Base-by-base conservation (phyloP, 2,329 filamentous ascomycete genomes). In the Colletotrichum abscissum region DNA sequence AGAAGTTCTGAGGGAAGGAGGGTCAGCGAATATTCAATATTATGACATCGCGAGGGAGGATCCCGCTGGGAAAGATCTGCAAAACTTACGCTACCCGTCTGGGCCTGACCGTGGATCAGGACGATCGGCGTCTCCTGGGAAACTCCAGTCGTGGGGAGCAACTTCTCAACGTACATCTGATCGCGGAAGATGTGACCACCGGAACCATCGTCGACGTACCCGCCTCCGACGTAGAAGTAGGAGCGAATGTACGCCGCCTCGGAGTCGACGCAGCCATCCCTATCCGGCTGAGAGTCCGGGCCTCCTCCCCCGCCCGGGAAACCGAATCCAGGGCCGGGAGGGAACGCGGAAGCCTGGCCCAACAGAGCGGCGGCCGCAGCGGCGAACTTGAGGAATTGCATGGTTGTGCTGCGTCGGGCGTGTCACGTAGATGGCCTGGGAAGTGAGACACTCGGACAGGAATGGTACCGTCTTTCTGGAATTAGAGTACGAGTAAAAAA, bases 161-260 rank as follows among this genome's bases (percentile, higher is more conserved):
- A 80, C 68, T 82, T 82, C 80, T 90, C 88, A 33, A 89, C 86
- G 75, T 90, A 89, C 82, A 89, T 88, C 80, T 90, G 88, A 66
- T 83, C 82, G 33, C 78, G 78, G 26, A 80, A 76, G 55, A 80
- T 76, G 72, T 83, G 79, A 5, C 76, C 78, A 2, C 80, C 80
- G 2, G 75, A 67, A 14, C 75, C 77, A 59, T 81, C 76, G 33
- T 76, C 56, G 38, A 77, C 79, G 74, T 84, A 85, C 4, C 76
- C 71, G 5, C 83, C 84, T 38, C 83, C 83, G 7, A 81, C 77
- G 68, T 83, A 84, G 76, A 84, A 83, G 71, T 76, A 80, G 46
- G 74, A 76, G 54, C 79, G 79, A 55, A 78, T 76, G 22, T 75
- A 69, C 9, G 78, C 73, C 9, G 66, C 60, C 56, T 79, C 74